These are phyloP conservation scores for Pythium insidiosum DNA, from an alignment of 352 stramenopile species.

Conservation along the genomic window DNA sequence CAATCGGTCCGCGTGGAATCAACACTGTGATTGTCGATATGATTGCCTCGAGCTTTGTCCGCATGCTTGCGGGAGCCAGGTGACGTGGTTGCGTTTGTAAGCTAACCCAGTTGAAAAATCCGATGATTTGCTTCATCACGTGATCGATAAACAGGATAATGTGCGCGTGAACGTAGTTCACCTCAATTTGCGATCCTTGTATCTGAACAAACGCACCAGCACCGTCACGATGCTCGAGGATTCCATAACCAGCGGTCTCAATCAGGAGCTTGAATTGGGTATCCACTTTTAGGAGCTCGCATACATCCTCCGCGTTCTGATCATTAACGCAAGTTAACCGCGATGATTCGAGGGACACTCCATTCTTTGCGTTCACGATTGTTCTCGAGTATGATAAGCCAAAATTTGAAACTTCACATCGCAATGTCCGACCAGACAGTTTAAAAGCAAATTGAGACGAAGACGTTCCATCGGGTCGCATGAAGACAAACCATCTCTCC, in stretches of 20 bases:
- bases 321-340: slow-evolving; percentile 13
- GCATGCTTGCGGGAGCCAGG: slow-evolving; percentile 19
- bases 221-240: slow-evolving; percentile 31
- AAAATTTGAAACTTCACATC: slow-evolving; percentile 33
- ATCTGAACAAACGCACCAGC: slow-evolving; percentile 37
- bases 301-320: slow-evolving; percentile 13
- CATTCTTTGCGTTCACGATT: slow-evolving; percentile 26
- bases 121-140: slow-evolving; percentile 49
- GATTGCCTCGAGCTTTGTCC: slow-evolving; percentile 52
- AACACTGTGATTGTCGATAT: slow-evolving; percentile 27
- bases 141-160: slow-evolving; percentile 36
- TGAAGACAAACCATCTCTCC: slow-evolving; percentile 48
- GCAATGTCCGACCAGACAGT: slow-evolving; percentile 26
- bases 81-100: slow-evolving; percentile 32
- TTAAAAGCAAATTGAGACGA: slow-evolving; percentile 33
- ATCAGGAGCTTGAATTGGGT: slow-evolving; percentile 23
- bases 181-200: slow-evolving; percentile 24
- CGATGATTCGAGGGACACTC: slow-evolving; percentile 32
- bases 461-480: slow-evolving; percentile 32
- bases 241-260: slow-evolving; percentile 36
- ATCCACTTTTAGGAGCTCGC: slow-evolving; percentile 27
- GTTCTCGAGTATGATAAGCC: slow-evolving; percentile 20
- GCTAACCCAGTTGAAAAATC: slow-evolving; percentile 56
- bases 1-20: slow-evolving; percentile 37
- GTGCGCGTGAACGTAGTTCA: slow-evolving; percentile 57